Percentiles rank a stretch among this genome's conserved stretches.
Evolutionary conservation across 1,284 basidiomycete species (phyloP).

Genomic region (Vanrija sp.): DNA sequence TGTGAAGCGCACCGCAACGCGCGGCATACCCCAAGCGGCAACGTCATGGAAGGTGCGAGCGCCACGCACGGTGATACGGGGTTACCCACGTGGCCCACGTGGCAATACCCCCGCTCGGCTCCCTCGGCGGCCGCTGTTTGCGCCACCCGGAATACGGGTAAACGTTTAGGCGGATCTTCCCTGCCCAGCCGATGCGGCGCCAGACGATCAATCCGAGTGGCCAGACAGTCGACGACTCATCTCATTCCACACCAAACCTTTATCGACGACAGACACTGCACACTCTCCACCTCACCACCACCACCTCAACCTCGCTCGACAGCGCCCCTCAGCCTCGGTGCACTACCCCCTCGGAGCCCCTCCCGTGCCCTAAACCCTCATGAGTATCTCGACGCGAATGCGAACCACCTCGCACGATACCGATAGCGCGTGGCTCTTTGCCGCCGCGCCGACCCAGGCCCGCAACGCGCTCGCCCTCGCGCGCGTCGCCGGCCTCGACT

Average conservation of each 20-base stretch:
- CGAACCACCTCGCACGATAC: background rate
- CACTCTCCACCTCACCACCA: background rate
- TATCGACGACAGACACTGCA: background rate
- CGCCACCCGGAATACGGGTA: conserved; percentile 16
- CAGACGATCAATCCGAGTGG: too few species aligned
- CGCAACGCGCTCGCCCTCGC: conserved; percentile 43
- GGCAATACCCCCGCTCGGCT: background rate
- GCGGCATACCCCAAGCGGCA: too few species aligned
- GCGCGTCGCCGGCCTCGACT: conserved; percentile 40
- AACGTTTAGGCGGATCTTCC: conserved; percentile 9
- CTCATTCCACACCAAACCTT: too few species aligned
- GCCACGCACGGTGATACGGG: too few species aligned
- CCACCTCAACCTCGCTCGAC: background rate
- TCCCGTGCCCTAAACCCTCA: conserved; percentile 1
- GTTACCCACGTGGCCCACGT: background rate
- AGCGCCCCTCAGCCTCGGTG: conserved; percentile 4
- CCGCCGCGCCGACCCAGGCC: conserved; percentile 21
- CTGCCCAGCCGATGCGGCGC: too few species aligned
- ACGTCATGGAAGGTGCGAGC: too few species aligned
- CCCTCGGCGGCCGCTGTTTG: background rate
- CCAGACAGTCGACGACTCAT: too few species aligned
- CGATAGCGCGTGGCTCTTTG: conserved; percentile 14
- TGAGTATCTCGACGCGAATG: conserved; percentile 2
- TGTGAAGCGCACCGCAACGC: background rate
- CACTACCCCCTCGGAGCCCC: conserved; percentile 2